Base-by-base conservation (phyloP, 495 filamentous ascomycete genomes). In the Filosporella fistucella region DNA sequence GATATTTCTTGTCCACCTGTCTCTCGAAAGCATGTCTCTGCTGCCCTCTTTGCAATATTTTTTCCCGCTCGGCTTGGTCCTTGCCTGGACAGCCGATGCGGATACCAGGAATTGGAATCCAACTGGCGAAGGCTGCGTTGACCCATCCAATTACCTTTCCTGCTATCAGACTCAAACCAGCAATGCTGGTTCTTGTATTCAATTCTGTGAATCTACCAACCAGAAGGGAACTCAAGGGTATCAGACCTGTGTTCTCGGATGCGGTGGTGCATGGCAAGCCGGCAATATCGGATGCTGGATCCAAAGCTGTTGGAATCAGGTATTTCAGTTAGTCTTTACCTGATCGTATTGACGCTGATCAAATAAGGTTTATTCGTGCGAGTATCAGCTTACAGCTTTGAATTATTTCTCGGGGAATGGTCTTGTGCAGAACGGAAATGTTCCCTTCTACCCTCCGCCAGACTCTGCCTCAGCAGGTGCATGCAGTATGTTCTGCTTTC, bases 231-330 rank as follows among this genome's bases (percentile, higher is more conserved):
- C 33, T 2, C 26, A 21, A 17, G 45, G 20, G 26, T 38, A 38
- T 13, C 17, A 38, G 18, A 48, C 5, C 21, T 50, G 47, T 22
- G 37, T 24, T 13, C 24, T 2, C 10, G 18, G 5, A 2, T 50
- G 47, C 37, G n/a, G 14, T 3, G 1, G 7, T 13, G 5, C 8
- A 33, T 43, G 37, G 38, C 37, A 21, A 24, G 47, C 47, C 4
- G 24, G n/a, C 3, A 50, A 50, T 25, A 30, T 50, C 3, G 47
- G 47, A 3, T 50, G 47, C 18, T 50, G 47, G 47, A 24, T 50
- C 16, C 37, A 50, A 21, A 50, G 37, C 26, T 50, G 47, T 18
- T 50, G 47, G 47, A 50, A 50, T 39, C 37, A 50, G 20, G 47
- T 43, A 42, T 22, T 24, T 35, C 14, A 2, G 20, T 18, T 28